Conservation (phyloP, 352 stramenopile species). For the Globisporangium emineosum region DNA sequence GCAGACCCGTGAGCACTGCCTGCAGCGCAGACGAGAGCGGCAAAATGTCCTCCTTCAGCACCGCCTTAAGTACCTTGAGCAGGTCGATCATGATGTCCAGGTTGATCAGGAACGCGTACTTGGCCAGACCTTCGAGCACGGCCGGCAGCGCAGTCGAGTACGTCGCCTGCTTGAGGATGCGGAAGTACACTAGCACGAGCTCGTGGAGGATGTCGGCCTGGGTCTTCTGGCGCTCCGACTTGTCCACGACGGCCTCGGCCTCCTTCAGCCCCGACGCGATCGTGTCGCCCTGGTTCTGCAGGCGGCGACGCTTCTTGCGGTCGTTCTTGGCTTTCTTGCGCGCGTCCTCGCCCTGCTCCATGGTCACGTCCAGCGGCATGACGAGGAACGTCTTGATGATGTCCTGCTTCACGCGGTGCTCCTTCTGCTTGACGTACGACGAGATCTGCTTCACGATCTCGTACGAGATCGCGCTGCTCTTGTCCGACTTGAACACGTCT, state of each 20-base stretch:
- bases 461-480: slow-evolving; percentile 54
- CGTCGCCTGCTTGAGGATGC: slow-evolving; percentile 92
- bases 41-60: slow-evolving; percentile 81
- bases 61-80: slow-evolving; percentile 93
- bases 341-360: slow-evolving; percentile 78
- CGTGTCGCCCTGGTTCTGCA: slow-evolving; percentile 67
- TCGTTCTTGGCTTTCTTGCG: slow-evolving; percentile 80
- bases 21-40: slow-evolving; percentile 68
- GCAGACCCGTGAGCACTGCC: slow-evolving; percentile 91
- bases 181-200: slow-evolving; percentile 96
- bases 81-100: slow-evolving; percentile 97
- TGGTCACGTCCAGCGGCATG: slow-evolving; percentile 83
- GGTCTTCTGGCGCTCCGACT: slow-evolving; percentile 89
- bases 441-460: slow-evolving; percentile 85
- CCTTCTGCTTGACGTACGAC: slow-evolving; percentile 80
- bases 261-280: slow-evolving; percentile 94
- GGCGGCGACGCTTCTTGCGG: slow-evolving; percentile 79
- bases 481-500: slow-evolving; percentile 73
- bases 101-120: slow-evolving; percentile 97
- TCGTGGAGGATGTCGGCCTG: slow-evolving; percentile 94
- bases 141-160: slow-evolving; percentile 88
- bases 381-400: slow-evolving; percentile 75
- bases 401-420: slow-evolving; percentile 73
- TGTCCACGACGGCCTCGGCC: slow-evolving; percentile 92
- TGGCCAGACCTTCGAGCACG: slow-evolving; percentile 91